Conservation (phyloP, 495 filamentous ascomycete genomes). For the Hypomontagnella monticulosa region DNA sequence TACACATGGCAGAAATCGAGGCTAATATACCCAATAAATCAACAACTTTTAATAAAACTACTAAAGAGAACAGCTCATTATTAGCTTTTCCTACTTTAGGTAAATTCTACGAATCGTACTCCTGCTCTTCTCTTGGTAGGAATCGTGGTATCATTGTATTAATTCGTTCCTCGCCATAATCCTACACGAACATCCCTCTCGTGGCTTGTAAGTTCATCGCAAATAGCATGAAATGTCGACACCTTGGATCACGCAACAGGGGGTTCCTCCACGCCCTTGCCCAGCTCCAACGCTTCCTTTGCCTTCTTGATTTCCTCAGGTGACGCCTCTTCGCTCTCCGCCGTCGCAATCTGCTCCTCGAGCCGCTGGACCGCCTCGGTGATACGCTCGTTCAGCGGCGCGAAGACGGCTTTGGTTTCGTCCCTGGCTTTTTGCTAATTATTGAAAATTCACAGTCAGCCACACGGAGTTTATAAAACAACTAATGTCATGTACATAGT, state of each 20-base stretch:
- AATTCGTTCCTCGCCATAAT: conserved; percentile 23
- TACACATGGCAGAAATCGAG: conserved; percentile 2
- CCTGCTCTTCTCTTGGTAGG: conserved; percentile 7
- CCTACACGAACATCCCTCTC: conserved; percentile 2
- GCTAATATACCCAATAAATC: conserved; percentile 45
- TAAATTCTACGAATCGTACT: conserved; percentile 1
- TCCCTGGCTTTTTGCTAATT: conserved; percentile 76
- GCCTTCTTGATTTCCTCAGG: conserved; percentile 70
- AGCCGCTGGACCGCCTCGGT: conserved; percentile 71
- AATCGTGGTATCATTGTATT: conserved; percentile 42
- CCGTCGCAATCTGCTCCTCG: conserved; percentile 64
- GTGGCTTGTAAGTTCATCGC: conserved; percentile 10
- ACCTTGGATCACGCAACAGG: conserved; percentile 42
- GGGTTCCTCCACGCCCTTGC: conserved; percentile 49
- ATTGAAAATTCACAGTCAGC: too few species aligned
- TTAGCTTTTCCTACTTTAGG: background rate
- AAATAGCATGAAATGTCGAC: conserved; percentile 6
- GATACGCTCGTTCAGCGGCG: conserved; percentile 71
- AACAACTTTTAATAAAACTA: conserved; percentile 10
- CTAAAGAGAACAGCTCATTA: conserved; percentile 5
- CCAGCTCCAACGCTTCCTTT: conserved; percentile 58
- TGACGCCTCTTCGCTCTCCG: conserved; percentile 66
- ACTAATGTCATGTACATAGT: too few species aligned
- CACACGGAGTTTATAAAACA: too few species aligned
- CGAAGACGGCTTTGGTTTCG: conserved; percentile 85